Conservation (phyloP, 371 early-diverging fungal genomes). For the Saksenaea oblongispora region DNA sequence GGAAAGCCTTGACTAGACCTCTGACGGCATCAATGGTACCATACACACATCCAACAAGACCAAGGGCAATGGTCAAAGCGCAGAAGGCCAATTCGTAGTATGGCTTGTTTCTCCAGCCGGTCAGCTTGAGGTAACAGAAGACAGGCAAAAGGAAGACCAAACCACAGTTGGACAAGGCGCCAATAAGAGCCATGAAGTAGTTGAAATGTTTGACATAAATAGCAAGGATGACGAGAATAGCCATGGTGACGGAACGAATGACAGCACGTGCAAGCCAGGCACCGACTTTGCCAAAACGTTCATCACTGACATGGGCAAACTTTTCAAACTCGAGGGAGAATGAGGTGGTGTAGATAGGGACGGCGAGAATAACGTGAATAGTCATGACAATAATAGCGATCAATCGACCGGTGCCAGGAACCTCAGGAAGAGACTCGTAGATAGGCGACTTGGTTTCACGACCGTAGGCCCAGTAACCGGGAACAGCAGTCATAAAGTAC, state of each 20-base stretch:
- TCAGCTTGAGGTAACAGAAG: conserved; percentile 66
- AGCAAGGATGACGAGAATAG: conserved; percentile 44
- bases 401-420: conserved; percentile 54
- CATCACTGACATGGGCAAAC: conserved; percentile 33
- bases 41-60: conserved; percentile 57
- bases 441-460: conserved; percentile 69
- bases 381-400: conserved; percentile 75
- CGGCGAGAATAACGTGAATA: conserved; percentile 79
- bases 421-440: conserved; percentile 62
- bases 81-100: conserved; percentile 47
- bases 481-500: conserved; percentile 71
- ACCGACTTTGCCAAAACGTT: conserved; percentile 18
- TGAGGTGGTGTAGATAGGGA: conserved; percentile 78
- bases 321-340: conserved; percentile 72
- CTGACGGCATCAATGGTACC: conserved; percentile 65
- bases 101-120: conserved; percentile 46
- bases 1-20: conserved; percentile 43
- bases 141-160: conserved; percentile 77
- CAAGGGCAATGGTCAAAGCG: conserved; percentile 48
- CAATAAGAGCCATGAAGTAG: conserved; percentile 68
- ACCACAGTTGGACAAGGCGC: conserved; percentile 60
- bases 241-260: conserved; percentile 46
- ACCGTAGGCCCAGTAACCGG: conserved; percentile 82
- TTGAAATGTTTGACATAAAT: conserved; percentile 61
- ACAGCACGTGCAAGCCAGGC: conserved; percentile 50